A percentile compares a stretch with the other conserved stretches of the same genome.
Evolutionary conservation across 23 red algal genomes (phyloP).

Genomic region (Cyanidioschyzon merolae): DNA sequence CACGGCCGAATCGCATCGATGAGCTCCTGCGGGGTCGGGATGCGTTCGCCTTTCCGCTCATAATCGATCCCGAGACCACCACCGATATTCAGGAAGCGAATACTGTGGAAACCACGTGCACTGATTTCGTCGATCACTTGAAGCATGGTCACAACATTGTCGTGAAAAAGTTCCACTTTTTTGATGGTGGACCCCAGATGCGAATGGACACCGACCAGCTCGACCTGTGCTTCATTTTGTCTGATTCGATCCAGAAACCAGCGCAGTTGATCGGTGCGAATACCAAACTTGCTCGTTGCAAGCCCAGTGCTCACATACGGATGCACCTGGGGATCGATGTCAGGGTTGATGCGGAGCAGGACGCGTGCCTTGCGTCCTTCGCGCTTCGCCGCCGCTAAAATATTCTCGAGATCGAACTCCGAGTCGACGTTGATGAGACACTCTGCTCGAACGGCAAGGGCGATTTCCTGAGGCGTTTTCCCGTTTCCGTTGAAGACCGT

Average conservation of each 20-base stretch:
- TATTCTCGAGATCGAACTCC: constrained; percentile 89
- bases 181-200: constrained; percentile 86
- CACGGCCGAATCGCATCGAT: constrained; percentile 70
- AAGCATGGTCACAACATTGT: constrained; percentile 74
- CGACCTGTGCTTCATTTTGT: constrained; percentile 26
- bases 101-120: constrained; percentile 36
- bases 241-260: constrained; percentile 85
- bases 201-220: constrained; percentile 81
- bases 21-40: constrained; percentile 65
- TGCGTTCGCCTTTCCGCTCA: constrained; percentile 46
- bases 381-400: constrained; percentile 33
- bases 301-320: constrained; percentile 80
- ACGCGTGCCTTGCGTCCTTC: constrained; percentile 40
- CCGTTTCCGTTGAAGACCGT: constrained; percentile 94
- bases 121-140: constrained; percentile 59
- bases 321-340: constrained; percentile 88
- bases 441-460: constrained; percentile 40
- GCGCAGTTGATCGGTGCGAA: constrained; percentile 72
- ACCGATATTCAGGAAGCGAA: constrained; percentile 84
- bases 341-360: constrained; percentile 86
- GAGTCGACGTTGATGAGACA: constrained; percentile 93
- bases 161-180: constrained; percentile 81
- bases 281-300: constrained; percentile 91
- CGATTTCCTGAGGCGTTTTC: constrained; percentile 60
- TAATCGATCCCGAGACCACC: constrained; percentile 95